A percentile compares a stretch with the other conserved stretches of the same genome.
Evolutionary conservation across 306 rosid species (phyloP).

Genomic region (Pterocarpus macrocarpus): DNA sequence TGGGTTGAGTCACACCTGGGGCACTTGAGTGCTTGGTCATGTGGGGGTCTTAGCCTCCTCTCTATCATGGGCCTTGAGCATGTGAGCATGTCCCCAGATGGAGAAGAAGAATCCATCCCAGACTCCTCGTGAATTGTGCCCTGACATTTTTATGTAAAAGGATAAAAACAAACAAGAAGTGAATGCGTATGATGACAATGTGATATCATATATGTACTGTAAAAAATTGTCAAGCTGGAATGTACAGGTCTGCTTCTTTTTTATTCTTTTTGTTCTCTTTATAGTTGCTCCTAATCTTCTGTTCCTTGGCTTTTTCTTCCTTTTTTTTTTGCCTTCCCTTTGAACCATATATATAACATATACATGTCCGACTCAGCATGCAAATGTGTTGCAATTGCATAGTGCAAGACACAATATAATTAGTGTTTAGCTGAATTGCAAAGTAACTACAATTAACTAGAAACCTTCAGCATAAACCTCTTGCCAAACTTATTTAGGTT

Average conservation of each 20-base stretch:
- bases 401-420: not conserved
- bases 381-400: not conserved
- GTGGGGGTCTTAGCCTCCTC: slow-evolving; percentile 68
- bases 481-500: too few species aligned
- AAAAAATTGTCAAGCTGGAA: not conserved
- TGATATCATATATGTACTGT: too few species aligned
- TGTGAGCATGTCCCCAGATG: slow-evolving; percentile 62
- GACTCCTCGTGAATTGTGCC: slow-evolving; percentile 66
- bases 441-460: not conserved
- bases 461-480: too few species aligned
- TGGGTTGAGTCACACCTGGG: slow-evolving; percentile 84
- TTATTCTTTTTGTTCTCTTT: slow-evolving; percentile 50
- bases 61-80: slow-evolving; percentile 71
- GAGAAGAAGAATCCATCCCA: slow-evolving; percentile 72
- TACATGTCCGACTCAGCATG: not conserved
- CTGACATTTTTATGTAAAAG: slow-evolving; percentile 39
- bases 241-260: not conserved
- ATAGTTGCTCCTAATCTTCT: slow-evolving; percentile 31
- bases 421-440: not conserved
- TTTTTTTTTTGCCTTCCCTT: slow-evolving; percentile 15
- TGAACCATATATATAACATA: slow-evolving; percentile 6
- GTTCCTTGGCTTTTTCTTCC: slow-evolving; percentile 35
- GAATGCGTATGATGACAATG: not conserved
- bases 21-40: slow-evolving; percentile 73
- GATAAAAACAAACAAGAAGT: not conserved